phyloP scores from a whole-genome alignment of 2,329 filamentous ascomycete genomes.

The Fusarium tricinctum region DNA sequence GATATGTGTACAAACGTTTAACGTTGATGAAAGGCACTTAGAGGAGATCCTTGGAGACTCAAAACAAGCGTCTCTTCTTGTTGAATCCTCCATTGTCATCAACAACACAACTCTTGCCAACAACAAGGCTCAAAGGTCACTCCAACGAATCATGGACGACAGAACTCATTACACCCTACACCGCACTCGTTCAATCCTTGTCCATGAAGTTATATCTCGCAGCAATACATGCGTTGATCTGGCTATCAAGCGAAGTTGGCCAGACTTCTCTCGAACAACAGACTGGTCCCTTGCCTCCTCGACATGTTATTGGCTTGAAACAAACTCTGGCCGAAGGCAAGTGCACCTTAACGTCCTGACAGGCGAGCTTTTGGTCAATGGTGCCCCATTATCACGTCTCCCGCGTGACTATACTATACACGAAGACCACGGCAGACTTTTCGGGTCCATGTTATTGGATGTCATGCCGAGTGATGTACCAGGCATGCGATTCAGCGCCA shows the following conservation, averaged over 20 bases:
- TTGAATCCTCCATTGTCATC: conserved; percentile 31
- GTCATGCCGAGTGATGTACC: conserved; percentile 37
- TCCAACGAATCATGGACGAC: conserved; percentile 16
- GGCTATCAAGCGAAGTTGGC: conserved; percentile 38
- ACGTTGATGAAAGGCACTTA: conserved; percentile 18
- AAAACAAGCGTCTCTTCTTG: conserved; percentile 23
- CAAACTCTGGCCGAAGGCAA: background rate
- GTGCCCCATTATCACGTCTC: conserved; percentile 25
- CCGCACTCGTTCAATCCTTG: conserved; percentile 2
- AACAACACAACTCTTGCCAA: conserved; percentile 13
- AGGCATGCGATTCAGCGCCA: conserved; percentile 59
- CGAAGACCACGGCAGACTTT: conserved; percentile 25
- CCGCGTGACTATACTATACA: conserved; percentile 20
- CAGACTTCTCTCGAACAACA: conserved; percentile 5
- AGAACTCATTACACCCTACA: conserved; percentile 31
- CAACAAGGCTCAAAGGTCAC: background rate
- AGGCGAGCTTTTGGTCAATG: conserved; percentile 28
- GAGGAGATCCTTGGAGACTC: background rate
- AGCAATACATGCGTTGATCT: conserved; percentile 22
- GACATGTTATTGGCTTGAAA: conserved; percentile 35
- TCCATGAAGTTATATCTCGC: accelerated
- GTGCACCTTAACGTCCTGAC: conserved; percentile 34
- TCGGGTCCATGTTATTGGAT: conserved; percentile 29
- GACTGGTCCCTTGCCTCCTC: conserved; percentile 10
- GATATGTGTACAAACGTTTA: conserved; percentile 36